Conservation (phyloP, 148 eudicot genomes). For the Vaccinium macrocarpon region DNA sequence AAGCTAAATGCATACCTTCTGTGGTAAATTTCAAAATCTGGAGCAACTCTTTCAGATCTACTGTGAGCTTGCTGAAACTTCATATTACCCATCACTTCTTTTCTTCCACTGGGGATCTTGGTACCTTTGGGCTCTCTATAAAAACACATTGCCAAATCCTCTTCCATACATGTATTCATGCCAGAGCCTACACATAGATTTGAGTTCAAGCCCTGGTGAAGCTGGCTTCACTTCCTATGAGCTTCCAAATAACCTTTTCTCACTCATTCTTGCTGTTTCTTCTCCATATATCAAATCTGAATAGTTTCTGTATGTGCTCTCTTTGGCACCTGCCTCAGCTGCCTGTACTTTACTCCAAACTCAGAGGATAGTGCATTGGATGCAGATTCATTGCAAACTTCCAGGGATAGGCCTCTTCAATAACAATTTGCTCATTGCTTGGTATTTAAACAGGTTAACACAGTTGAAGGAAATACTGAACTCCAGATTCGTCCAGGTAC, state of each 20-base stretch:
- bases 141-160: background rate
- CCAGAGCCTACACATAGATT: background rate
- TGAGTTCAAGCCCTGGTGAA: background rate
- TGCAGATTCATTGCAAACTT: constrained; percentile 4
- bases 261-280: background rate
- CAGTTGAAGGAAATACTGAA: constrained; percentile 81
- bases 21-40: background rate
- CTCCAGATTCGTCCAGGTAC: constrained; percentile 89
- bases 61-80: background rate
- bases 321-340: background rate
- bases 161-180: background rate
- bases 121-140: background rate
- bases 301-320: background rate
- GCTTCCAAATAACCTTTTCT: constrained; percentile 11
- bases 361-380: background rate
- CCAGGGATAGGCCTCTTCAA: background rate
- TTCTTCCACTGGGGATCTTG: background rate
- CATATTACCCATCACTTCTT: background rate
- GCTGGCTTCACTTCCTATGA: background rate
- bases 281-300: background rate
- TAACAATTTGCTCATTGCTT: background rate
- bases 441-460: constrained; percentile 62
- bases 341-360: background rate
- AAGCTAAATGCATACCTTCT: background rate
- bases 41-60: background rate